Evolutionary conservation across 2,329 filamentous ascomycete genomes (phyloP).

Genomic region (Phaeosphaeriaceae sp.): DNA sequence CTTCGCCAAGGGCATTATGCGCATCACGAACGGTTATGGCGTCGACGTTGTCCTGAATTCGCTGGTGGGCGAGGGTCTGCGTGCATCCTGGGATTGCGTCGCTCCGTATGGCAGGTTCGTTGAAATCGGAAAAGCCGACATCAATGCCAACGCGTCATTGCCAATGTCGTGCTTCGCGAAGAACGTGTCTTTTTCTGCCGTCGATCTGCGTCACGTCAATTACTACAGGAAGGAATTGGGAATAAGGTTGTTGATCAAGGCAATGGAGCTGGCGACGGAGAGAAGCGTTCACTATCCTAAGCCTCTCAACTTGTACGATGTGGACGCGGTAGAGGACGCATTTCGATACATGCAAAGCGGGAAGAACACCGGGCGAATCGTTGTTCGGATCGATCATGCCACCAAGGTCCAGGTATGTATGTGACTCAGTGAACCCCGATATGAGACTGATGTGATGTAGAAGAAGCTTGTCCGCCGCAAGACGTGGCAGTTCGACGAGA

Average conservation of each 20-base stretch:
- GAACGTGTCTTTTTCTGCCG: conserved; percentile 15
- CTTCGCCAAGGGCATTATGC: conserved; percentile 22
- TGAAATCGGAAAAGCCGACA: conserved; percentile 21
- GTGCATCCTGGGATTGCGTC: conserved; percentile 54
- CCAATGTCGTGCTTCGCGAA: conserved; percentile 27
- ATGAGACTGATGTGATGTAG: background rate
- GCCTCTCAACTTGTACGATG: background rate
- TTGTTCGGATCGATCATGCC: background rate
- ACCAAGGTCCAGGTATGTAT: background rate
- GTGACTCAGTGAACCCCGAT: background rate
- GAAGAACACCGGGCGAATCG: conserved; percentile 6
- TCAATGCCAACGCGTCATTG: conserved; percentile 4
- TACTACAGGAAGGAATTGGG: background rate
- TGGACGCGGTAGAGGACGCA: conserved; percentile 1
- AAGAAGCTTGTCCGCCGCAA: background rate
- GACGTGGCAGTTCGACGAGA: background rate
- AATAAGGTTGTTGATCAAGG: background rate
- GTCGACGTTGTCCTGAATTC: conserved; percentile 43
- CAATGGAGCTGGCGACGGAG: background rate
- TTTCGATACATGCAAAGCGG: conserved; percentile 15
- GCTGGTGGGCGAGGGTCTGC: conserved; percentile 30
- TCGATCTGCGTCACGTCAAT: conserved; percentile 6
- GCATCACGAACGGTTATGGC: conserved; percentile 28
- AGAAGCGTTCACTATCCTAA: background rate
- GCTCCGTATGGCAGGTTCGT: conserved; percentile 38